Evolutionary conservation across 2,329 filamentous ascomycete species (phyloP), one percentile per base, ranked within the genome.

Genomic region (Fusarium tuaranense): DNA sequence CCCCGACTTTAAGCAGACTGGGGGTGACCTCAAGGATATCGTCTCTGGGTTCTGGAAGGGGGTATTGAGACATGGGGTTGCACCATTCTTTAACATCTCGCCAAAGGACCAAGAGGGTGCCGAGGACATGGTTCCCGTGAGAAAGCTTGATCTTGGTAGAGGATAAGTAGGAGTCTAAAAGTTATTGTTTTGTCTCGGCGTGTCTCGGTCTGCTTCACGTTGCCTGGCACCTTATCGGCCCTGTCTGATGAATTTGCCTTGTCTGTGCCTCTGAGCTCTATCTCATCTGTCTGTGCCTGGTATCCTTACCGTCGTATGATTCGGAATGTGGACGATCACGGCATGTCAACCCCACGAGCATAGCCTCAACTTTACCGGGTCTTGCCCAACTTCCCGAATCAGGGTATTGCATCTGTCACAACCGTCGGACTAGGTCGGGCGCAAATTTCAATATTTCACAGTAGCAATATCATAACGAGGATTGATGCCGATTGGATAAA

Each of bases 1-100:
- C 83, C 97, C 97, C 12, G 97, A 99, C 84, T 98, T 98, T 80
- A 92, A 90, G 80, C 96, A 98, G 89, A 98, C 95, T 18, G 97
- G 97, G 10, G 95, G 94, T 0, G 92, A 93, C 67, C 83, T 97
- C 74, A 90, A 88, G 80, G 89, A 85, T 0, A 83, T 98, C 46
- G 92, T 99, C 27, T 89, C 87, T 22, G 93, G 92, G 9, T 87
- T 99, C 75, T 97, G 97, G 87, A 88, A 90, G 78, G 93, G 90
- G 13, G 92, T 94, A 25, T 87, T 98, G 48, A 87, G 90, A 66
- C 84, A 88, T 73, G 94, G 87, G 2, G 89, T 98, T 2, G 85
- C 83, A 82, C 82, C 88, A 2, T 97, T 97, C 84, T 95, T 97
- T 84, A 80, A 76, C 2, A 61, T 81, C 20, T 73, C 62, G 16